These are phyloP conservation scores for Mortierella sp. DNA, from an alignment of 371 early-diverging fungal species.

Conservation along the genomic window DNA sequence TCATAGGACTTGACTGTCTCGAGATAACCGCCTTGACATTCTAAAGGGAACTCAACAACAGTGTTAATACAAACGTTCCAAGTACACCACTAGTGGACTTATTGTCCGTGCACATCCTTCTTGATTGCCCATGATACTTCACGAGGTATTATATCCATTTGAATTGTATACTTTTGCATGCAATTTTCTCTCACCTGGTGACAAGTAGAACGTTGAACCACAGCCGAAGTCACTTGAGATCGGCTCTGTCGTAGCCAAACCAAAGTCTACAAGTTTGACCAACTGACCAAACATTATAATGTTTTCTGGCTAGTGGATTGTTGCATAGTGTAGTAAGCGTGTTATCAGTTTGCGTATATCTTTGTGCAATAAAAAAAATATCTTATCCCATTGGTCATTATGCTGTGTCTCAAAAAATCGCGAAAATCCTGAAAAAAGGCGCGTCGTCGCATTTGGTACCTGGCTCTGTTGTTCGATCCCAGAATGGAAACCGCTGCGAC, in stretches of 20 bases:
- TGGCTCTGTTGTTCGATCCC: too few species aligned
- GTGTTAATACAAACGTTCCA: neutral
- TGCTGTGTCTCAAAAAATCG: neutral
- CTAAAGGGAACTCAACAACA: slow-evolving; percentile 54
- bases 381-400: too few species aligned
- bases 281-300: slow-evolving; percentile 65
- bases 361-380: too few species aligned
- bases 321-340: too few species aligned
- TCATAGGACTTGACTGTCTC: slow-evolving; percentile 66
- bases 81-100: too few species aligned
- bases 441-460: too few species aligned
- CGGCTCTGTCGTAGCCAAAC: slow-evolving; percentile 84
- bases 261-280: slow-evolving; percentile 94
- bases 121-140: neutral
- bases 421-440: too few species aligned
- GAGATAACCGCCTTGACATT: slow-evolving; percentile 78
- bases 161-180: too few species aligned
- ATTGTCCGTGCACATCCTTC: neutral
- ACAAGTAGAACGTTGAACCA: slow-evolving; percentile 93
- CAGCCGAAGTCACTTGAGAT: slow-evolving; percentile 87
- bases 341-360: too few species aligned
- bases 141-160: too few species aligned
- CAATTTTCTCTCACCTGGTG: too few species aligned
- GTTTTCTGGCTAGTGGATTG: slow-evolving; percentile 67
- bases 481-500: too few species aligned